Percentiles rank a stretch among this genome's conserved stretches.
These are phyloP conservation scores for Ophiorrhiza pumila DNA, from an alignment of 257 asterid genomes.

Conservation along the genomic window DNA sequence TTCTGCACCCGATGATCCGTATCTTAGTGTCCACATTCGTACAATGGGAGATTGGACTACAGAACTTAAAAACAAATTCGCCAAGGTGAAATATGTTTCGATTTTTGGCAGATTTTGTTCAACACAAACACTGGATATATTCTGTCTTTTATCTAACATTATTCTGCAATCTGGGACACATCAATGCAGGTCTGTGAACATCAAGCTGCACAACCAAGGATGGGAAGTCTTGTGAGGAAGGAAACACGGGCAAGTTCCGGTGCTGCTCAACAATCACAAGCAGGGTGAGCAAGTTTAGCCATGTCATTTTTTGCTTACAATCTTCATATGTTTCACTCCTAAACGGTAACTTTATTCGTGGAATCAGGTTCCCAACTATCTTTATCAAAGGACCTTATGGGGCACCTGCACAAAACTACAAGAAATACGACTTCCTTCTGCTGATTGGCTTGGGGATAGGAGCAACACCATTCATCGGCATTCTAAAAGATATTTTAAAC, in stretches of 20 bases:
- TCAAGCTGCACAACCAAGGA: slow-evolving; percentile 33
- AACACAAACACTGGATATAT: background rate
- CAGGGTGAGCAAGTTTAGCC: slow-evolving; percentile 38
- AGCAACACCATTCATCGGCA: slow-evolving; percentile 90
- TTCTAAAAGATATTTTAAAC: slow-evolving; percentile 71
- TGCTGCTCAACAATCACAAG: slow-evolving; percentile 29
- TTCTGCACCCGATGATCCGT: slow-evolving; percentile 88
- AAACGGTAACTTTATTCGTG: slow-evolving; percentile 7
- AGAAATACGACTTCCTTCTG: slow-evolving; percentile 70
- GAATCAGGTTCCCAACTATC: slow-evolving; percentile 58
- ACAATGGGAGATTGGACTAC: slow-evolving; percentile 91
- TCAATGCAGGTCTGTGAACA: slow-evolving; percentile 62
- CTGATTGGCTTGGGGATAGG: slow-evolving; percentile 93
- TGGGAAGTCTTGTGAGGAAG: slow-evolving; percentile 62
- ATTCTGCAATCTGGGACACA: slow-evolving; percentile 1
- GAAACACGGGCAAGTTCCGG: slow-evolving; percentile 60
- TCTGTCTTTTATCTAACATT: background rate
- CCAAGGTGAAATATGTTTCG: slow-evolving; percentile 43
- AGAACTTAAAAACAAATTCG: slow-evolving; percentile 63
- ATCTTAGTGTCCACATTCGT: slow-evolving; percentile 79
- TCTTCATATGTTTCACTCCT: slow-evolving; percentile 5
- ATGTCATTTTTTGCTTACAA: background rate
- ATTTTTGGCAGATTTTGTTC: background rate
- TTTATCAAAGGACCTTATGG: slow-evolving; percentile 88
- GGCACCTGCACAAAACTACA: slow-evolving; percentile 91